Evolutionary conservation across 768 basidiomycete species (phyloP).

Genomic region (Punctularia strigosozonata): DNA sequence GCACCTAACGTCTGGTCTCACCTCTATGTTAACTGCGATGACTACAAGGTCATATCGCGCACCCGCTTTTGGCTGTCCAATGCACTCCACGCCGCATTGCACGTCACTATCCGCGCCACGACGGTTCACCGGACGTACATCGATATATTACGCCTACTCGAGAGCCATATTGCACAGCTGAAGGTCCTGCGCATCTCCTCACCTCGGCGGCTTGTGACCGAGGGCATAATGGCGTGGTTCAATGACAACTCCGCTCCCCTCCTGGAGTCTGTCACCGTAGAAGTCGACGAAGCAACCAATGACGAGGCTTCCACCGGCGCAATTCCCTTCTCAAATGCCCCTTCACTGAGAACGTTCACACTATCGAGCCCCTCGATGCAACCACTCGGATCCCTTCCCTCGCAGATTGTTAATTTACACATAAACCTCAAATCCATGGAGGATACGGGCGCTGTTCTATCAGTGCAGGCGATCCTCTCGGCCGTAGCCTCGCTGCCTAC

Average conservation of each 20-base stretch:
- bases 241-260: slow-evolving; percentile 24
- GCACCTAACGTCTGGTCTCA: slow-evolving; percentile 47
- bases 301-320: too few relatives aligned
- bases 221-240: slow-evolving; percentile 27
- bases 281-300: slow-evolving; percentile 20
- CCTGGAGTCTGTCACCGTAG: slow-evolving; percentile 14
- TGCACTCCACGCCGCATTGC: slow-evolving; percentile 29
- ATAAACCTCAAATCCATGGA: too few relatives aligned
- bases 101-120: slow-evolving; percentile 26
- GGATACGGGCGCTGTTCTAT: too few relatives aligned
- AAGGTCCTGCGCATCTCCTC: slow-evolving; percentile 28
- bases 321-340: too few relatives aligned
- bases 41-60: slow-evolving; percentile 26
- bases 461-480: too few relatives aligned
- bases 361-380: too few relatives aligned
- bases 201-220: slow-evolving; percentile 23
- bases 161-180: slow-evolving; percentile 31
- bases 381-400: too few relatives aligned
- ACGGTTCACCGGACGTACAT: slow-evolving; percentile 17
- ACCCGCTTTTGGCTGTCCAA: slow-evolving; percentile 40
- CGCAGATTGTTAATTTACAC: too few relatives aligned
- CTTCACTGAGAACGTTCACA: too few relatives aligned
- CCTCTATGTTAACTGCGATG: slow-evolving; percentile 38
- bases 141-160: slow-evolving; percentile 28
- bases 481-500: too few relatives aligned